Conservation (phyloP, 257 asterid genomes). For the Asclepias syriaca region DNA sequence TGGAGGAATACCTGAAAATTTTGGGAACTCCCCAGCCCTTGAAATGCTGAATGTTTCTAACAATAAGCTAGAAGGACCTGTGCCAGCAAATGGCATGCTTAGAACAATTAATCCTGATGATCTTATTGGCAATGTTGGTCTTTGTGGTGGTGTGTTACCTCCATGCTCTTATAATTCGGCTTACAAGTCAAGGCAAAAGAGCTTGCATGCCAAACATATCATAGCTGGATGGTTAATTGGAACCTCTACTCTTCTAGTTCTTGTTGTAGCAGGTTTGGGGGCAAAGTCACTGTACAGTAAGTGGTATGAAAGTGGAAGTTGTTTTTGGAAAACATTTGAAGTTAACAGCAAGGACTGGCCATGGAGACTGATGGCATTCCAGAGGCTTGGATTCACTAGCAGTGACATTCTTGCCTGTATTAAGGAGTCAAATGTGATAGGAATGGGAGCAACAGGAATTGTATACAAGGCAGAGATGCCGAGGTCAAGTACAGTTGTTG, state of each 20-base stretch:
- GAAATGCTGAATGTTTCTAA: slow-evolving; percentile 59
- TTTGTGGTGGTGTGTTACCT: slow-evolving; percentile 71
- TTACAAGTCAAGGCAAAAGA: slow-evolving; percentile 22
- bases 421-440: slow-evolving; percentile 63
- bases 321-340: slow-evolving; percentile 49
- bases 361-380: slow-evolving; percentile 82
- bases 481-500: slow-evolving; percentile 42
- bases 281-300: slow-evolving; percentile 35
- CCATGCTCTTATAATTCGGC: slow-evolving; percentile 43
- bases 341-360: slow-evolving; percentile 57
- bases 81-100: slow-evolving; percentile 61
- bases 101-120: slow-evolving; percentile 60
- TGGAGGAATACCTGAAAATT: slow-evolving; percentile 58
- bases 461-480: slow-evolving; percentile 70
- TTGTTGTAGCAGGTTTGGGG: slow-evolving; percentile 37
- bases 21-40: slow-evolving; percentile 76
- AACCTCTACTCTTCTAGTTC: slow-evolving; percentile 36
- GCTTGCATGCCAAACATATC: slow-evolving; percentile 40
- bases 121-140: slow-evolving; percentile 53
- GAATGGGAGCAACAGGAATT: slow-evolving; percentile 71
- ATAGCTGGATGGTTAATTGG: slow-evolving; percentile 60
- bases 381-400: slow-evolving; percentile 61
- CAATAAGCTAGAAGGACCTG: slow-evolving; percentile 59
- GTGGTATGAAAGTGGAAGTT: slow-evolving; percentile 48
- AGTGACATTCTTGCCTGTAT: slow-evolving; percentile 60